These are phyloP conservation scores for Talaromyces sp. DNA, from an alignment of 2,329 filamentous ascomycete species.

Conservation along the genomic window DNA sequence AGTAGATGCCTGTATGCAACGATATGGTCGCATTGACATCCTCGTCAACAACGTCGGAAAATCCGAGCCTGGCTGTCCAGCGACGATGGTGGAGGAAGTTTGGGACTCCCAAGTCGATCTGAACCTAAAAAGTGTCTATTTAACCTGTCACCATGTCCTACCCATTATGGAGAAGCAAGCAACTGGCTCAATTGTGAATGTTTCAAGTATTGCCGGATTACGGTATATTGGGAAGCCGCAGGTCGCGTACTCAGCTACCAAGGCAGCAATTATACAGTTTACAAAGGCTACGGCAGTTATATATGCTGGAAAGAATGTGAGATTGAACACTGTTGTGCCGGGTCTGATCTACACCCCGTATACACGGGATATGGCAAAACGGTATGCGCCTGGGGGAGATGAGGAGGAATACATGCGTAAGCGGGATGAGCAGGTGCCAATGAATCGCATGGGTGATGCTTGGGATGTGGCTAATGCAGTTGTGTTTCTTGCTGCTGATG, in stretches of 20 bases:
- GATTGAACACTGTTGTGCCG: slow-evolving; percentile 55
- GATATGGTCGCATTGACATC: slow-evolving; percentile 56
- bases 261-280: slow-evolving; percentile 52
- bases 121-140: slow-evolving; percentile 41
- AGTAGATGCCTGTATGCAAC: slow-evolving; percentile 51
- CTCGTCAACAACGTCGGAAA: slow-evolving; percentile 59
- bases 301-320: slow-evolving; percentile 34
- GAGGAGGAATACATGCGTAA: slow-evolving; percentile 41
- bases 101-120: slow-evolving; percentile 52
- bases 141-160: slow-evolving; percentile 32
- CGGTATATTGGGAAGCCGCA: slow-evolving; percentile 53
- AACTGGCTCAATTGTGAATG: slow-evolving; percentile 37
- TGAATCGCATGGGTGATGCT: slow-evolving; percentile 41
- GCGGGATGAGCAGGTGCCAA: slow-evolving; percentile 32
- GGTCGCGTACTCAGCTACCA: slow-evolving; percentile 52
- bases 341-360: slow-evolving; percentile 56
- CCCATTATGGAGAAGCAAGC: slow-evolving; percentile 35
- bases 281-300: slow-evolving; percentile 49
- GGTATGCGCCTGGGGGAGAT: slow-evolving; percentile 43
- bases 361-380: slow-evolving; percentile 42
- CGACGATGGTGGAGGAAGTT: slow-evolving; percentile 44
- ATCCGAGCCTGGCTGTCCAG: slow-evolving; percentile 52
- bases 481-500: slow-evolving; percentile 67
- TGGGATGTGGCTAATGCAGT: slow-evolving; percentile 68
- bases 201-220: slow-evolving; percentile 45